phyloP scores from a whole-genome alignment of 345 rosid genomes.

The Kernera saxatilis region DNA sequence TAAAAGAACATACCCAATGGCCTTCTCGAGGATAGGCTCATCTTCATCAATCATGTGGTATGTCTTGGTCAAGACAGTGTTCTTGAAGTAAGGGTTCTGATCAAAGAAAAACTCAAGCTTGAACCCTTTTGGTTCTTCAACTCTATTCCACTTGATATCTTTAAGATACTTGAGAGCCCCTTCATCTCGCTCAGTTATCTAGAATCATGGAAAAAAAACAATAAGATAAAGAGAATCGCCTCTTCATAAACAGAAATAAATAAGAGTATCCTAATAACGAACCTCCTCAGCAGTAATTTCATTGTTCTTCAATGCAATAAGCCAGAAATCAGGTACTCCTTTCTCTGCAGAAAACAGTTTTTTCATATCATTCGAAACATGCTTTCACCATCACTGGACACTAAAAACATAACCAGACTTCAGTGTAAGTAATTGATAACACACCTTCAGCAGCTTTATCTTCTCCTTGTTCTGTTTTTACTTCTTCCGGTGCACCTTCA shows the following conservation, averaged over 20 bases:
- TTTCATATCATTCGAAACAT: conserved; percentile 10
- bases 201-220: background rate
- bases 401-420: background rate
- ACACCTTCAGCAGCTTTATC: conserved; percentile 60
- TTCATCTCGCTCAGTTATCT: conserved; percentile 94
- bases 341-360: conserved; percentile 48
- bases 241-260: background rate
- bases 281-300: conserved; percentile 91
- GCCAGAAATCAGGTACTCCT: conserved; percentile 98
- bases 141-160: conserved; percentile 82
- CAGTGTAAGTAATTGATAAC: background rate
- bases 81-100: conserved; percentile 82
- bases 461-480: conserved; percentile 46
- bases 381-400: background rate
- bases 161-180: conserved; percentile 80
- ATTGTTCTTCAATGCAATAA: conserved; percentile 86
- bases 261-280: background rate
- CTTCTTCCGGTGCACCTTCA: conserved; percentile 49
- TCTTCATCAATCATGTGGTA: conserved; percentile 99
- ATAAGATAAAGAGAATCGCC: background rate
- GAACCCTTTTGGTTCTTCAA: conserved; percentile 90
- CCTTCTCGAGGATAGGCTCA: conserved; percentile 93
- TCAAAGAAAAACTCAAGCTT: conserved; percentile 92
- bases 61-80: conserved; percentile 74
- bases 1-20: conserved; percentile 61